Base-by-base conservation (phyloP, 2,329 filamentous ascomycete genomes). In the Cyphellophora attinorum region DNA sequence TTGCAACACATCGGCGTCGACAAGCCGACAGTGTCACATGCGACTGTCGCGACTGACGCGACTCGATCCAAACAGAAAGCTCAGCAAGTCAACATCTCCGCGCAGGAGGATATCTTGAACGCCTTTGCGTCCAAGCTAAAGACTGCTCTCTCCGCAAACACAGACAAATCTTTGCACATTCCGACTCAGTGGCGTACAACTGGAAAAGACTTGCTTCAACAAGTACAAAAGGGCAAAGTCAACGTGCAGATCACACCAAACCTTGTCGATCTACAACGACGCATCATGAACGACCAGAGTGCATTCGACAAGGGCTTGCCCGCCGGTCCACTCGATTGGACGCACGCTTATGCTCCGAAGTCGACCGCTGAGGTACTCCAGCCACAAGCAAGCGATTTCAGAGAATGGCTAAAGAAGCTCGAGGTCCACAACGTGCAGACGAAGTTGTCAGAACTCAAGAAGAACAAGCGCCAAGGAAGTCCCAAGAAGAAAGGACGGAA, bases 281-380 rank as follows among this genome's bases (percentile, higher is more conserved):
- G 21, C 21, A 25, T 31, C 3, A 10, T 18, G 13, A 16, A 31
- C 15, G 6, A 6, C 8, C 29, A 88, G 10, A 88, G 83, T 4
- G 78, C 88, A 1, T 95, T 88, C 50, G 91, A 98, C 54, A 72
- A 64, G 42, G 82, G 79, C 6, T 71, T 70, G 32, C 93, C 82
- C 47, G 89, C 96, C 51, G 42, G 42, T 21, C 67, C 65, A 2
- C 60, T 70, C 17, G 60, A 75, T 6, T 98, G 91, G 91, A 57
- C 68, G 2, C 79, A 89, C 27, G 95, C 96, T 51, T 94, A 96
- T 58, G 75, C 82, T 0, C 91, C 91, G 0, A 60, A 57, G 16
- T 65, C 60, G 21, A 77, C 85, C 2, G 64, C 64, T 3, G 76
- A 89, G 38, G 78, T 96, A 1, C 64, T 98, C 8, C 88, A 95